Evolutionary conservation across 2,329 filamentous ascomycete genomes (phyloP), one percentile per base, ranked within the genome.

Genomic region (Penicillium frequentans): DNA sequence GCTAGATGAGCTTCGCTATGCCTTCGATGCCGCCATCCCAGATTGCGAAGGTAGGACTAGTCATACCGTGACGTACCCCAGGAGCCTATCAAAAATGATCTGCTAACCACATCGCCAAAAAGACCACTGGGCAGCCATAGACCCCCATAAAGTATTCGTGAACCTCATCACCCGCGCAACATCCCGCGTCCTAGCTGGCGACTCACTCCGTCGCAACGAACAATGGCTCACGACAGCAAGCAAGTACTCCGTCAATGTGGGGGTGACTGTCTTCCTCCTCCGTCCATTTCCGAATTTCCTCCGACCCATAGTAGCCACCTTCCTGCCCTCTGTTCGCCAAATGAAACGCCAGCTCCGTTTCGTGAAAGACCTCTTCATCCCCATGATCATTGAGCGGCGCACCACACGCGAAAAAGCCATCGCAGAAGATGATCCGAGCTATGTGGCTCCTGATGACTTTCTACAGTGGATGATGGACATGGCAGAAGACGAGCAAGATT

Each of bases 141-240:
- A 67, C 5, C 52, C 68, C 11, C 66, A 68, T 29, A 43, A 65
- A 9, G 55, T 66, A 52, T 66, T 76, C 33, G 66, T 71, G 1
- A 62, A 67, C 1, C 60, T 79, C 6, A 69, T 79, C 29, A 69
- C 73, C 10, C 72, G 77, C 16, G 64, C 77, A 6, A 75, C 75
- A 1, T 72, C 74, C 1, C 70, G 76, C 19, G 68, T 80, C 42
- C 75, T 79, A 51, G 69, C 75, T 29, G 76, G 77, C 19, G 64
- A 71, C 4, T 57, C 61, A 6, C 61, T 77, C 7, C 73, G 72
- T 51, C 68, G 69, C 24, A 75, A 78, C 55, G 63, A 71, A 53
- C 63, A 71, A 52, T 80, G 77, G 76, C 63, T 77, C 16, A 55
- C 68, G 0, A 66, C 70, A 3, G 62, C 69, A 35, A 70, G 67